Conservation (phyloP, 306 rosid genomes). For the Rubus idaeus region DNA sequence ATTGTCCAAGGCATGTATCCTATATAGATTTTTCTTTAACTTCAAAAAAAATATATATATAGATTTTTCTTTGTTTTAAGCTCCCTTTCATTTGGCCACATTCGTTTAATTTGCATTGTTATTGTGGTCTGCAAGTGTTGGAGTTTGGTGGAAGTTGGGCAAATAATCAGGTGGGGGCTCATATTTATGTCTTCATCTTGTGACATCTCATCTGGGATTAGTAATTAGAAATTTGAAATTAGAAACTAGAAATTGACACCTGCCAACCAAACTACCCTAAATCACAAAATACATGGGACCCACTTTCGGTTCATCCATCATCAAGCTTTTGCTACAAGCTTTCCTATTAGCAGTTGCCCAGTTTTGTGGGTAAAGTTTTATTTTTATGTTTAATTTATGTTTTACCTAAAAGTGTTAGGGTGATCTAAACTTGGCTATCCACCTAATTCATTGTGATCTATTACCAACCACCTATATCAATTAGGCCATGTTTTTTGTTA, state of each 20-base stretch:
- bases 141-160: slow-evolving; percentile 75
- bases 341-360: neutral
- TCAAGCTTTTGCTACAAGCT: too few relatives aligned
- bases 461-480: too few relatives aligned
- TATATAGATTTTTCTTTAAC: neutral
- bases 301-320: neutral
- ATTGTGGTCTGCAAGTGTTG: slow-evolving; percentile 20
- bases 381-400: too few relatives aligned
- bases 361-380: neutral
- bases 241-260: neutral
- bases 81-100: slow-evolving; percentile 2
- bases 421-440: too few relatives aligned
- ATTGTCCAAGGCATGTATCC: neutral
- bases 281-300: neutral
- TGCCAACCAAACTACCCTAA: neutral
- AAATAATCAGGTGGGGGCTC: slow-evolving; percentile 21
- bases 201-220: neutral
- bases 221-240: neutral
- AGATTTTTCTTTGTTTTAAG: neutral
- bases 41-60: too few relatives aligned
- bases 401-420: too few relatives aligned
- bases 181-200: neutral
- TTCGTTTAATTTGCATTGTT: slow-evolving; percentile 18
- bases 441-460: too few relatives aligned
- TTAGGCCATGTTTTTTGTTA: too few relatives aligned